Evolutionary conservation across 2,329 filamentous ascomycete species (phyloP).

Genomic region (Sporothrix globosa): DNA sequence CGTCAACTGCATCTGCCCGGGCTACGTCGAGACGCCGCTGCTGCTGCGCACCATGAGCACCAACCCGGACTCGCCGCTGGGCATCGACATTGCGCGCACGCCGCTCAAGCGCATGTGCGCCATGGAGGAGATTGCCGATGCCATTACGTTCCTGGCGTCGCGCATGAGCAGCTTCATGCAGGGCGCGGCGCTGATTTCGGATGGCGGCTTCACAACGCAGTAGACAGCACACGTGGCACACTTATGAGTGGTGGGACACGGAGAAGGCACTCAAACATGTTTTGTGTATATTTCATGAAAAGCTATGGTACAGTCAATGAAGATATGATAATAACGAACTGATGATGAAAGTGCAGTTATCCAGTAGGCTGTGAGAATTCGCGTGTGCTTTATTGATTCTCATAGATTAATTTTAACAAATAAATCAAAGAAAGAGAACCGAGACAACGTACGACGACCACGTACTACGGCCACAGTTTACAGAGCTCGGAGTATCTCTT

Average conservation of each 20-base stretch:
- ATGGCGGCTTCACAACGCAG: conserved; percentile 49
- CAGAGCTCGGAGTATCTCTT: no score
- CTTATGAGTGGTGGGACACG: not conserved
- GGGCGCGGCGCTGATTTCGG: conserved; percentile 52
- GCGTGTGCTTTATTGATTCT: no score
- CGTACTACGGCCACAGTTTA: no score
- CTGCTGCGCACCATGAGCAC: conserved; percentile 36
- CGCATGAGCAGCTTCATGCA: conserved; percentile 58
- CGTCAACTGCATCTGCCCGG: conserved; percentile 65
- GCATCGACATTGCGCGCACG: conserved; percentile 49
- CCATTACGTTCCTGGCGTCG: conserved; percentile 56
- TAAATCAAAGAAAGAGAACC: no score
- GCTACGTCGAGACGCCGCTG: conserved; percentile 35
- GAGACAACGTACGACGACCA: no score
- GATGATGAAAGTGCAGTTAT: not conserved
- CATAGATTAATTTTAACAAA: no score
- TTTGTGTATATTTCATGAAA: not conserved
- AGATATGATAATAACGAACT: not conserved
- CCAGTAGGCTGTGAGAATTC: no score
- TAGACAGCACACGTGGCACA: not conserved
- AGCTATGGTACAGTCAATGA: not conserved
- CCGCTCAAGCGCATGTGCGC: conserved; percentile 53
- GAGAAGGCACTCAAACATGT: not conserved
- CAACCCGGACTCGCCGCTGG: conserved; percentile 41
- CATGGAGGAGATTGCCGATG: conserved; percentile 59